phyloP scores from a whole-genome alignment of 345 rosid genomes.

The Xanthoceras sorbifolium region DNA sequence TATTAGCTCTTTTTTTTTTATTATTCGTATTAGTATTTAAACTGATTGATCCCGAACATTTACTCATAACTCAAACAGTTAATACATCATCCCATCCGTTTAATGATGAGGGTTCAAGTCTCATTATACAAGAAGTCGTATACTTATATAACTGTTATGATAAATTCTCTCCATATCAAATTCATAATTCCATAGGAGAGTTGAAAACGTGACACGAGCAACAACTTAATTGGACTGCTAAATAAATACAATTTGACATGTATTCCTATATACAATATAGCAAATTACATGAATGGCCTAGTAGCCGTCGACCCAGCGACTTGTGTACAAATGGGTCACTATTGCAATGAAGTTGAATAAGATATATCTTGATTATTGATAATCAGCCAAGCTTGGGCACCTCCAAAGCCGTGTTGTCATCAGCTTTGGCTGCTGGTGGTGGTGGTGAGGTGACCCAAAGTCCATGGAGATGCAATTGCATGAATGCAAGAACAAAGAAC shows the following conservation, averaged over 20 bases:
- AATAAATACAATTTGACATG: not conserved
- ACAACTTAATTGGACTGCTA: not conserved
- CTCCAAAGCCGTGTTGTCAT: not conserved
- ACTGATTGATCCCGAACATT: too few species aligned
- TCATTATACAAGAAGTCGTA: too few species aligned
- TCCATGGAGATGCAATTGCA: too few species aligned
- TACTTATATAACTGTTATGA: too few species aligned
- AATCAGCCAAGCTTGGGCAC: not conserved
- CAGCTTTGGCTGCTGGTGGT: not conserved
- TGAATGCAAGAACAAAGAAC: not conserved
- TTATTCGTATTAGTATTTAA: too few species aligned
- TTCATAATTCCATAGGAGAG: too few species aligned
- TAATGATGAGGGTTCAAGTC: too few species aligned
- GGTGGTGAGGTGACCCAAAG: not conserved
- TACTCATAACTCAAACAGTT: too few species aligned
- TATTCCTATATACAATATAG: not conserved
- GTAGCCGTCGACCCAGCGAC: not conserved
- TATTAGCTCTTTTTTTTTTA: too few species aligned
- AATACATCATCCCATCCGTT: too few species aligned
- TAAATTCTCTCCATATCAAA: too few species aligned
- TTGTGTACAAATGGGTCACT: not conserved
- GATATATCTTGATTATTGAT: not conserved
- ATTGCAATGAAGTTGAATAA: not conserved
- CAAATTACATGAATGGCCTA: not conserved
- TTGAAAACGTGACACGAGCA: too few species aligned